Conservation (phyloP, 2,329 filamentous ascomycete species). For the Ascochyta koolunga region DNA sequence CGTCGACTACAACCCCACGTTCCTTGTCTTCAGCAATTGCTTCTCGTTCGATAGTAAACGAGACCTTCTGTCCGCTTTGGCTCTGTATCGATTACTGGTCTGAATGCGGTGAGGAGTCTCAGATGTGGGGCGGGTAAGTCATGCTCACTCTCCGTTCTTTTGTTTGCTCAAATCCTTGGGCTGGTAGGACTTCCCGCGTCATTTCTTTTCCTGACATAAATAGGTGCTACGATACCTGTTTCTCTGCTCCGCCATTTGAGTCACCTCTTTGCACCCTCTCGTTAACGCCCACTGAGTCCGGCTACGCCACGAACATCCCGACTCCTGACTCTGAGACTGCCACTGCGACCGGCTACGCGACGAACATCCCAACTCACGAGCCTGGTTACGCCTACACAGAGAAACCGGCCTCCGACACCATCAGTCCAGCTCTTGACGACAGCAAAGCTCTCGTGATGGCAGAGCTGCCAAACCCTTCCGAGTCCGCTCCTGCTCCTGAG, state of each 20-base stretch:
- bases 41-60: neutral
- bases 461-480: neutral
- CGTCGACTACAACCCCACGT: neutral
- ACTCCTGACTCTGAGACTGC: no score
- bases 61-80: constrained; percentile 6
- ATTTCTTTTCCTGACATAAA: neutral
- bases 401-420: neutral
- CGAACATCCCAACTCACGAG: neutral
- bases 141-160: neutral
- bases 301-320: neutral
- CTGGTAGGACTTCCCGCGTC: no score
- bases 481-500: neutral
- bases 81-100: constrained; percentile 17
- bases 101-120: constrained; percentile 3
- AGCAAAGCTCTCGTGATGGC: constrained; percentile 10
- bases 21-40: neutral
- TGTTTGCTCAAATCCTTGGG: neutral
- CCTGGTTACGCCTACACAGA: constrained; percentile 3
- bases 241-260: neutral
- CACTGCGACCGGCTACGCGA: neutral
- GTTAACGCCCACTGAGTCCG: neutral
- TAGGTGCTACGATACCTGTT: constrained; percentile 24
- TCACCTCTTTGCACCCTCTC: constrained; percentile 16
- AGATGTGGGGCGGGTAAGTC: constrained; percentile 18
- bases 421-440: neutral